Percentiles rank a stretch among this genome's conserved stretches.
These are phyloP conservation scores for Solanum microdontum DNA, from an alignment of 257 asterid genomes.

Conservation along the genomic window DNA sequence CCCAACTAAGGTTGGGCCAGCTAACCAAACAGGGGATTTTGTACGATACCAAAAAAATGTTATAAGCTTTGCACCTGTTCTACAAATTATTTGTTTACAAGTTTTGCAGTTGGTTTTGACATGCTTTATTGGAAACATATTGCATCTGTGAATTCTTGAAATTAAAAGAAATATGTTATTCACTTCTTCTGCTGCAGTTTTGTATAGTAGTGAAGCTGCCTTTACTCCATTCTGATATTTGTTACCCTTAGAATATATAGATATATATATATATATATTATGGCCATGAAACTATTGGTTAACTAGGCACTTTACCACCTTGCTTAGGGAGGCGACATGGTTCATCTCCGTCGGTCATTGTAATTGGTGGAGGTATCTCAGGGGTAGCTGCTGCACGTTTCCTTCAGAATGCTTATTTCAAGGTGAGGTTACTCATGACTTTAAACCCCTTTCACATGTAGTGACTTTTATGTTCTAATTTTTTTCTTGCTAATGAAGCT, in stretches of 20 bases:
- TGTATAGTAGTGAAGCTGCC: not conserved
- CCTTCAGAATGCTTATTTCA: conserved; percentile 79
- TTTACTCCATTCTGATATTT: not conserved
- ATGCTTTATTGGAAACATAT: not conserved
- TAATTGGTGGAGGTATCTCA: conserved; percentile 96
- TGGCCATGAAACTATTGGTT: not conserved
- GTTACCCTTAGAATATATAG: not conserved
- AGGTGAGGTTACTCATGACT: conserved; percentile 26
- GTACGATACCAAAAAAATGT: not conserved
- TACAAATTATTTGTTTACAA: not conserved
- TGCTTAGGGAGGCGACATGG: conserved; percentile 39
- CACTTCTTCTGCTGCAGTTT: not conserved
- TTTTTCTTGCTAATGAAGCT: not conserved
- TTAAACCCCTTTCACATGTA: not conserved
- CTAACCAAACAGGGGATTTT: not conserved
- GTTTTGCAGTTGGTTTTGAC: not conserved
- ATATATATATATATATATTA: not conserved
- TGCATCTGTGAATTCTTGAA: not conserved
- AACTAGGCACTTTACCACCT: conserved; percentile 37
- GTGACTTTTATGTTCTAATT: not conserved
- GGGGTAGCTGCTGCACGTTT: conserved; percentile 85
- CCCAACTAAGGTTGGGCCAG: not conserved
- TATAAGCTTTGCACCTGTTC: not conserved
- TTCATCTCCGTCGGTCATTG: conserved; percentile 61
- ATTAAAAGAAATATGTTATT: not conserved